Evolutionary conservation across 805 yeast genomes (phyloP), one percentile per base, ranked within the genome.

Genomic region (Barnettozyma sp.): DNA sequence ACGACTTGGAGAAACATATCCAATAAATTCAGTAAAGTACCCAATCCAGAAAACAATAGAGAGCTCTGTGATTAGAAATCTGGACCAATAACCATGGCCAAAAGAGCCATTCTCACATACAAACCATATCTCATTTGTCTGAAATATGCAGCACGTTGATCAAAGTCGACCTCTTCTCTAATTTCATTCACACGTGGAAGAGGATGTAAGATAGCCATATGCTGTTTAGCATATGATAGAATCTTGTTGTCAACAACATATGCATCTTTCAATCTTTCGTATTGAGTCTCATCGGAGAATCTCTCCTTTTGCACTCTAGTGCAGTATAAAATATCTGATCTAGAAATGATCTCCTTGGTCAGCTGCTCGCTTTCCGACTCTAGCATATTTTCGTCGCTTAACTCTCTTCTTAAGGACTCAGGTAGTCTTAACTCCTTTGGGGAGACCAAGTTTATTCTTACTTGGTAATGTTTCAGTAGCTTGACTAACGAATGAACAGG

Each of bases 111-210:
- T 73, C 99, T 87, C 31, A 94, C 95, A 58, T 81, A 92, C 60
- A 92, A 71, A 43, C 99, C 99, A 59, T 92, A 90, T 63, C 94
- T 82, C 98, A 92, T 92, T 71, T 92, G 97, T 76, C 99, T 83
- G 74, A 92, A 92, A 70, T 92, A 92, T 41, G 98, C 97, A 47
- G 98, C 97, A 63, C 99, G 83, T 64, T 90, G 97, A 65, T 92
- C 99, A 58, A 90, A 92, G 62, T 92, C 99, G 55, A 92, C 97
- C 68, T 92, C 98, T 66, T 88, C 97, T 56, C 83, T 83, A 52
- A 92, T 90, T 68, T 92, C 99, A 54, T 78, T 82, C 47, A 86
- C 88, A 65, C 99, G 83, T 59, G 99, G 99, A 54, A 92, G 76
- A 60, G 99, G 99, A 62, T 92, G 99, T 95, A 92, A 82, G 46